Percentiles rank a stretch among this genome's conserved stretches.
phyloP scores from a whole-genome alignment of 2,329 filamentous ascomycete genomes.

The Pseudogymnoascus sp. region DNA sequence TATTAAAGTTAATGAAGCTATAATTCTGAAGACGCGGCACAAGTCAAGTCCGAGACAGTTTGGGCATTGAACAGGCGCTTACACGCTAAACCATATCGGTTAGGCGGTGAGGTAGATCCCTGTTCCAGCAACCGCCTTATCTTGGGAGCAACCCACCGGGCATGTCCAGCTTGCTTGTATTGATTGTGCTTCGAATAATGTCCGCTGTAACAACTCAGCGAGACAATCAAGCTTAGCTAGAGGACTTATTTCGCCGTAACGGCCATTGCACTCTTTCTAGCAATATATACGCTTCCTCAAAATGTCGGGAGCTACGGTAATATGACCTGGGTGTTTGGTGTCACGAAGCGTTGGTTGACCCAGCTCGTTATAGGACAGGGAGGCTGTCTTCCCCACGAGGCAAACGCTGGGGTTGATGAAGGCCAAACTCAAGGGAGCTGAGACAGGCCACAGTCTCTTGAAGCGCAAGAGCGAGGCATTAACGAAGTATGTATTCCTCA shows the following conservation, averaged over 20 bases:
- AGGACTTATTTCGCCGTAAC: neutral
- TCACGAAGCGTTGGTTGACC: slow-evolving; percentile 9
- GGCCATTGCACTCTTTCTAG: neutral
- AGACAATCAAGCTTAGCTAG: neutral
- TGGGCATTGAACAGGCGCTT: slow-evolving; percentile 6
- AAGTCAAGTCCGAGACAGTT: neutral
- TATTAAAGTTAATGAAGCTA: slow-evolving; percentile 7
- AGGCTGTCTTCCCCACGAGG: slow-evolving; percentile 94
- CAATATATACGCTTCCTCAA: slow-evolving; percentile 20
- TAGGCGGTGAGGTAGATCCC: slow-evolving; percentile 7
- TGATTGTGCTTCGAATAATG: neutral
- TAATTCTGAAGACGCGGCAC: slow-evolving; percentile 1
- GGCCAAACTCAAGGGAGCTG: slow-evolving; percentile 88
- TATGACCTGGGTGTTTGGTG: slow-evolving; percentile 15
- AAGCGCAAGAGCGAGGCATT: slow-evolving; percentile 98
- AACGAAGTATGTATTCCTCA: slow-evolving; percentile 64
- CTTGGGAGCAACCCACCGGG: neutral
- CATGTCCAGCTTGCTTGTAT: slow-evolving; percentile 3
- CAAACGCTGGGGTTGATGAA: slow-evolving; percentile 98
- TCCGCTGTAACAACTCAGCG: slow-evolving; percentile 6
- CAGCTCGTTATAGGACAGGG: slow-evolving; percentile 61
- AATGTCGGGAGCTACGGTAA: slow-evolving; percentile 49
- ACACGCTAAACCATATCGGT: neutral
- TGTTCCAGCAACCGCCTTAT: slow-evolving; percentile 3
- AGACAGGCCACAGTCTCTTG: slow-evolving; percentile 85